Evolutionary conservation across 306 rosid species (phyloP).

Genomic region (Prosopis cineraria): DNA sequence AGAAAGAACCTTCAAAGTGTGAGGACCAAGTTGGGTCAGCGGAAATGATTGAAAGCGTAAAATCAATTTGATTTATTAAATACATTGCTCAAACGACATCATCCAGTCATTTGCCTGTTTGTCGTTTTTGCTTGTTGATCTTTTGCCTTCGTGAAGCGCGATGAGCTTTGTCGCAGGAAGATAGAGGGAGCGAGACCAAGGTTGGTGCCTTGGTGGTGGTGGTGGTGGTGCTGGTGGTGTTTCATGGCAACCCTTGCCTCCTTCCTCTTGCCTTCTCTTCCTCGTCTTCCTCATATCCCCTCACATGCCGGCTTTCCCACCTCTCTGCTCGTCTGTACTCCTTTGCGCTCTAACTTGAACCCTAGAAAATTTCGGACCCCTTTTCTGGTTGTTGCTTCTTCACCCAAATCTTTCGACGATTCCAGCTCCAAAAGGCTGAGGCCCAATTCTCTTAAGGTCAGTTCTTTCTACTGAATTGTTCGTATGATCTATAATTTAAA

Average conservation of each 20-base stretch:
- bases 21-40: too few species aligned
- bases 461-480: constrained; percentile 5
- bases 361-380: constrained; percentile 42
- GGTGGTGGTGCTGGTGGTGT: constrained; percentile 37
- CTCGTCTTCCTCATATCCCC: constrained; percentile 43
- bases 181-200: constrained; percentile 6
- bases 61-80: neutral
- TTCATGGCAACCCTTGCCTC: constrained; percentile 83
- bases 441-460: constrained; percentile 52
- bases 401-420: constrained; percentile 56
- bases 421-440: constrained; percentile 38
- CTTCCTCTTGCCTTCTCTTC: constrained; percentile 52
- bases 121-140: neutral
- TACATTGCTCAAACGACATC: neutral
- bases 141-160: neutral
- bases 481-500: neutral
- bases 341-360: constrained; percentile 10
- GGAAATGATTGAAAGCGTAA: too few species aligned
- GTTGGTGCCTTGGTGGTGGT: constrained; percentile 42
- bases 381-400: constrained; percentile 53
- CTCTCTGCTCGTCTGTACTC: constrained; percentile 5
- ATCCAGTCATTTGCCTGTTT: neutral
- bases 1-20: too few species aligned
- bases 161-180: constrained; percentile 33
- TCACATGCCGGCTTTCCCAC: constrained; percentile 12